Conservation (phyloP, 2,329 filamentous ascomycete genomes). For the Onygenales sp. region DNA sequence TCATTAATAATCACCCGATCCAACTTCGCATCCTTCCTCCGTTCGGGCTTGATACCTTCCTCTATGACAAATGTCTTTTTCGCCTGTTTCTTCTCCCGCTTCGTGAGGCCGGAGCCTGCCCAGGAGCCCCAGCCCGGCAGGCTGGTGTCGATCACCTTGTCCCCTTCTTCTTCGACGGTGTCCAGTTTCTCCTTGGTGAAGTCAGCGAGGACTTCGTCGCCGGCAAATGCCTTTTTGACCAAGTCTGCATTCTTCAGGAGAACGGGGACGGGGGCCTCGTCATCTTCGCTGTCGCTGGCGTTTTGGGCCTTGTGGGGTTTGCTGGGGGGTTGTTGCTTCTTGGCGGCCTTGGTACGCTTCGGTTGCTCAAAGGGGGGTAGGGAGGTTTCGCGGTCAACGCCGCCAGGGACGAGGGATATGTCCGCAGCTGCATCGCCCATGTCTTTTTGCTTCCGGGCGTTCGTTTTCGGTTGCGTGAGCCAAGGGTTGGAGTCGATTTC, state of each 20-base stretch:
- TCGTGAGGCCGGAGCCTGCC: conserved; percentile 74
- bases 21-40: conserved; percentile 74
- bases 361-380: conserved; percentile 7
- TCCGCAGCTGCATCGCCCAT: conserved; percentile 5
- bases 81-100: conserved; percentile 51
- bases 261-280: conserved; percentile 31
- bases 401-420: conserved; percentile 13
- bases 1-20: conserved; percentile 86
- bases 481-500: conserved; percentile 25
- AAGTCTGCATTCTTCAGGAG: conserved; percentile 51
- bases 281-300: conserved; percentile 24
- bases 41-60: conserved; percentile 63
- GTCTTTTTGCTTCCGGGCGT: conserved; percentile 12
- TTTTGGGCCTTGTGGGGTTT: conserved; percentile 12
- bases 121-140: conserved; percentile 91
- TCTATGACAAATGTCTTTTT: conserved; percentile 35
- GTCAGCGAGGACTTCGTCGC: conserved; percentile 69
- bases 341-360: conserved; percentile 15
- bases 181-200: conserved; percentile 74
- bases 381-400: neutral
- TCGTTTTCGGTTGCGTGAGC: conserved; percentile 19
- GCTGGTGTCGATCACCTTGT: conserved; percentile 73
- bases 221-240: conserved; percentile 77
- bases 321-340: conserved; percentile 9
- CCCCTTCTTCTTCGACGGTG: conserved; percentile 64